Percentiles rank a stretch among this genome's conserved stretches.
phyloP scores from a whole-genome alignment of 2,329 filamentous ascomycete genomes.

The Colletotrichum liriopes region DNA sequence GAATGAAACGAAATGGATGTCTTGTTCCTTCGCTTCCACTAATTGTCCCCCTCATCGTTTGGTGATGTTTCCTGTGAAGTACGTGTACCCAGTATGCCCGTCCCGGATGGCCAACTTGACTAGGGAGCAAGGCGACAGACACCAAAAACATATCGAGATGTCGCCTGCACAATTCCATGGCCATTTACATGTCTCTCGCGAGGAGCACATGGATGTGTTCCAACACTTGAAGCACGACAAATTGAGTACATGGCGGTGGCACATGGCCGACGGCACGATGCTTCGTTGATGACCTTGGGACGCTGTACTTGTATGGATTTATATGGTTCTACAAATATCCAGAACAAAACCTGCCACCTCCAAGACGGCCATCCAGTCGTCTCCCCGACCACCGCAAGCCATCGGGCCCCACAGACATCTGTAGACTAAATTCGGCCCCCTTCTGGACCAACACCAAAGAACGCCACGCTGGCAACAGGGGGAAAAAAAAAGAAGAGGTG shows the following conservation, averaged over 20 bases:
- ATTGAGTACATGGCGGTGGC: neutral
- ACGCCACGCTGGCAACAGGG: conserved; percentile 30
- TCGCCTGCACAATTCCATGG: neutral
- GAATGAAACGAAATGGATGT: conserved; percentile 44
- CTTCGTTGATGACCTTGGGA: neutral
- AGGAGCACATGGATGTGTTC: too few species aligned
- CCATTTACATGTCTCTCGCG: neutral
- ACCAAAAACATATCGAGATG: too few species aligned
- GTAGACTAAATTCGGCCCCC: neutral
- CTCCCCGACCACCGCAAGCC: neutral
- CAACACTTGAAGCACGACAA: neutral
- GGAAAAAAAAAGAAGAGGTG: neutral
- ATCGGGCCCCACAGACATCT: neutral
- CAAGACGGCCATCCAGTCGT: neutral
- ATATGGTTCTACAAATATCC: neutral
- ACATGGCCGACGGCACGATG: neutral
- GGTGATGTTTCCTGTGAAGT: neutral
- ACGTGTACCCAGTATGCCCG: neutral
- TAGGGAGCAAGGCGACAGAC: neutral
- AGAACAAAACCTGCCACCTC: neutral
- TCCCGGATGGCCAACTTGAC: neutral
- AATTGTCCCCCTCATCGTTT: neutral
- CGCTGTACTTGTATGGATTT: neutral
- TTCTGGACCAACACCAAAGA: conserved; percentile 24
- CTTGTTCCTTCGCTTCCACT: conserved; percentile 27